Evolutionary conservation across 768 basidiomycete genomes (phyloP).

Genomic region (Tylopilus balloui): DNA sequence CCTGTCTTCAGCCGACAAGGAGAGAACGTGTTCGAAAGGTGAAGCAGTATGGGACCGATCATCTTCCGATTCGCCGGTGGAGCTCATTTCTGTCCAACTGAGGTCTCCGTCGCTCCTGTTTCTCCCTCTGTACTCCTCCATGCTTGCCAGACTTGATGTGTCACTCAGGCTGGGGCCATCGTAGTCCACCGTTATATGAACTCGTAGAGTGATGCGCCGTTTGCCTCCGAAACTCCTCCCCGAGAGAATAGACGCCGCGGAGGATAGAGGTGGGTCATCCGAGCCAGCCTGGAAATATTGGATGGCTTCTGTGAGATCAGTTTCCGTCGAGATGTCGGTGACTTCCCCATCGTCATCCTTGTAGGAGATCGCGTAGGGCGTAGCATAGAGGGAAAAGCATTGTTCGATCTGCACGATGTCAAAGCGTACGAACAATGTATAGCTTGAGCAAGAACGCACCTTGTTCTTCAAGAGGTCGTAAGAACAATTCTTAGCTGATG

Average conservation of each 20-base stretch:
- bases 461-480: conserved; percentile 69
- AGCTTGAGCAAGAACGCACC: conserved; percentile 41
- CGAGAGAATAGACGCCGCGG: conserved; percentile 69
- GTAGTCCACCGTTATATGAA: conserved; percentile 80
- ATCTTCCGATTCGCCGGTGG: conserved; percentile 52
- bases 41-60: conserved; percentile 41
- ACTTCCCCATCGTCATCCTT: conserved; percentile 87
- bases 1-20: conserved; percentile 53
- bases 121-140: conserved; percentile 63
- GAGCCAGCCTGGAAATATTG: conserved; percentile 74
- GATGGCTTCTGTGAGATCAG: conserved; percentile 82
- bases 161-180: conserved; percentile 91
- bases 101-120: conserved; percentile 51
- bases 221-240: conserved; percentile 56
- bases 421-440: background rate
- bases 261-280: conserved; percentile 69
- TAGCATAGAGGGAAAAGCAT: conserved; percentile 70
- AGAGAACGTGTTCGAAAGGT: conserved; percentile 37
- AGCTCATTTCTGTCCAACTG: conserved; percentile 43
- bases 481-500: conserved; percentile 73
- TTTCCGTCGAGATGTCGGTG: conserved; percentile 61
- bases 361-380: conserved; percentile 71
- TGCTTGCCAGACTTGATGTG: conserved; percentile 73
- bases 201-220: conserved; percentile 74
- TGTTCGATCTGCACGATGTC: conserved; percentile 63